These are phyloP conservation scores for Lantana camara DNA, from an alignment of 257 asterid genomes.

Conservation along the genomic window DNA sequence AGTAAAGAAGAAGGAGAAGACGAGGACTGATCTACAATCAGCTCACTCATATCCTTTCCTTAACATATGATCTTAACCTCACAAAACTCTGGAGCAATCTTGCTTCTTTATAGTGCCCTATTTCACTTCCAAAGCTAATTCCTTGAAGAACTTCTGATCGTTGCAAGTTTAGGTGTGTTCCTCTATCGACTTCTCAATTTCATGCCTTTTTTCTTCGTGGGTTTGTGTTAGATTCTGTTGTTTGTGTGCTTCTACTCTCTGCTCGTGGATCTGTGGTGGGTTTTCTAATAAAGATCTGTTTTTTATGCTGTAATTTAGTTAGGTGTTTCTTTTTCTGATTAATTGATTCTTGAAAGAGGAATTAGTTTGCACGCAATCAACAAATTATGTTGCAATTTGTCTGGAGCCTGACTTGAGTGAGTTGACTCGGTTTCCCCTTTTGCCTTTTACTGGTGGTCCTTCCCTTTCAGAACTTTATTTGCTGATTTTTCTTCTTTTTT, in stretches of 20 bases:
- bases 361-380: constrained; percentile 17
- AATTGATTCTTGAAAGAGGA: constrained; percentile 7
- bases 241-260: neutral
- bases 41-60: constrained; percentile 59
- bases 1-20: constrained; percentile 39
- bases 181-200: neutral
- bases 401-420: constrained; percentile 30
- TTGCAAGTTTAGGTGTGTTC: constrained; percentile 23
- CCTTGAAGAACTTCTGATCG: neutral
- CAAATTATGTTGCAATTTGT: constrained; percentile 10
- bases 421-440: constrained; percentile 7
- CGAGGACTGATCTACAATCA: constrained; percentile 2
- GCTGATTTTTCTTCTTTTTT: constrained; percentile 28
- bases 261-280: constrained; percentile 33
- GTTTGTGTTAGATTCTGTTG: constrained; percentile 12
- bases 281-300: constrained; percentile 31
- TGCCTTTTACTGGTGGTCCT: constrained; percentile 32
- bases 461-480: constrained; percentile 18
- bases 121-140: constrained; percentile 28
- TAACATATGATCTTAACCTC: constrained; percentile 76
- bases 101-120: constrained; percentile 18
- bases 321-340: constrained; percentile 3
- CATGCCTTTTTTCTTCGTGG: neutral
- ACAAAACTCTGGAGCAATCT: constrained; percentile 62
- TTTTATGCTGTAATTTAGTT: neutral